Evolutionary conservation across 1,139 yeast genomes (phyloP), one percentile per base, ranked within the genome.

Genomic region (Schizosaccharomyces versatilis): DNA sequence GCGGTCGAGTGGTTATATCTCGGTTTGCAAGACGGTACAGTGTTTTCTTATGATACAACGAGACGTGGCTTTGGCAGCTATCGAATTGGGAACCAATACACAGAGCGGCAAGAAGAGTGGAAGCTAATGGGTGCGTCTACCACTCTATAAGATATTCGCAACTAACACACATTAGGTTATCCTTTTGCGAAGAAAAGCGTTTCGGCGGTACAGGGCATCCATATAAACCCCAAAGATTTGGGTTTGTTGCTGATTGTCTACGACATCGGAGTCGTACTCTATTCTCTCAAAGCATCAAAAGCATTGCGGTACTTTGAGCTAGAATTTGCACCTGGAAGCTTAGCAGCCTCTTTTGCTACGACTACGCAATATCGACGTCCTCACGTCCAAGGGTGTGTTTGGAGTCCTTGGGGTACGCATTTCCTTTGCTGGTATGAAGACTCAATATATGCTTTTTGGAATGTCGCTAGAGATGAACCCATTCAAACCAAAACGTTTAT

Each of bases 341-440:
- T 79, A 1, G 83, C 83, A 38, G 84, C 82, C 8, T 78, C 75
- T 53, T 49, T 75, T 1, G 73, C 76, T 6, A 67, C 70, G n/a
- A 41, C 58, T 7, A 38, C 49, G 14, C 57, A 57, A 7, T 55
- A 60, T 17, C 66, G 79, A 53, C 67, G 65, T 38, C 81, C 90
- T 1, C 76, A 71, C 49, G 64, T 84, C 1, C 62, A 71, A 1
- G 78, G 77, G 55, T 80, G 95, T 0, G 71, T 78, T 47, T 90
- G 84, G 77, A 96, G 88, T 65, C 98, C 99, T 1, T 85, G 86
- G 65, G 96, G 97, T 0, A 73, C 85, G 52, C 94, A 88, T 65
- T 70, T 85, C 6, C 73, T 84, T 14, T 81, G 95, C 0, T 75
- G 79, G 1, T 94, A 88, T 64, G 77, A 70, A 17, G 96, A 88